phyloP scores from a whole-genome alignment of 2,329 filamentous ascomycete species.

The Bipolaris bicolor region DNA sequence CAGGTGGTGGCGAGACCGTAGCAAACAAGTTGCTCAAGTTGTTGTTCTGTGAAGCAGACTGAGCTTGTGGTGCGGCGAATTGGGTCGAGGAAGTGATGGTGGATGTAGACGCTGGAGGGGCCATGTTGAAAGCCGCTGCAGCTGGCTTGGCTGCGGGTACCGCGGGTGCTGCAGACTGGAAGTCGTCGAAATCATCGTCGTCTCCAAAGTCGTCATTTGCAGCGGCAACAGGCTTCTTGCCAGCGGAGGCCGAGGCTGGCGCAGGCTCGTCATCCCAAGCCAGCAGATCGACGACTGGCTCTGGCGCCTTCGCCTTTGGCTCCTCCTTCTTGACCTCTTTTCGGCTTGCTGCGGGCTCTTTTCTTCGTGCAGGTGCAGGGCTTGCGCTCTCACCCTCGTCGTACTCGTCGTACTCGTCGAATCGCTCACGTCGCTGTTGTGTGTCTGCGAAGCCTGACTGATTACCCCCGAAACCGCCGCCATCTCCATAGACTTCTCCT shows the following conservation, averaged over 20 bases:
- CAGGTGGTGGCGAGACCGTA: conserved; percentile 75
- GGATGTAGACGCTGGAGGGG: conserved; percentile 55
- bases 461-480: conserved; percentile 88
- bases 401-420: conserved; percentile 97
- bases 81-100: conserved; percentile 65
- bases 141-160: conserved; percentile 46
- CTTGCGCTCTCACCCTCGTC: conserved; percentile 73
- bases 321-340: conserved; percentile 68
- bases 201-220: conserved; percentile 56
- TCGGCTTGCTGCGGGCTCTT: conserved; percentile 50
- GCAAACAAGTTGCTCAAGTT: conserved; percentile 83
- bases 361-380: conserved; percentile 58
- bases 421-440: conserved; percentile 71
- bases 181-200: conserved; percentile 97
- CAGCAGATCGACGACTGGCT: conserved; percentile 90
- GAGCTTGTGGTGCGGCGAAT: conserved; percentile 81
- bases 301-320: conserved; percentile 72
- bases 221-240: conserved; percentile 51
- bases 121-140: conserved; percentile 53
- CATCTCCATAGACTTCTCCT: conserved; percentile 88
- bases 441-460: conserved; percentile 68
- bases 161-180: conserved; percentile 76
- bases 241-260: conserved; percentile 55
- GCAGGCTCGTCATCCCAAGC: conserved; percentile 82
- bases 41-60: conserved; percentile 80